Base-by-base conservation (phyloP, 2,329 filamentous ascomycete genomes). In the Botryotinia narcissicola region DNA sequence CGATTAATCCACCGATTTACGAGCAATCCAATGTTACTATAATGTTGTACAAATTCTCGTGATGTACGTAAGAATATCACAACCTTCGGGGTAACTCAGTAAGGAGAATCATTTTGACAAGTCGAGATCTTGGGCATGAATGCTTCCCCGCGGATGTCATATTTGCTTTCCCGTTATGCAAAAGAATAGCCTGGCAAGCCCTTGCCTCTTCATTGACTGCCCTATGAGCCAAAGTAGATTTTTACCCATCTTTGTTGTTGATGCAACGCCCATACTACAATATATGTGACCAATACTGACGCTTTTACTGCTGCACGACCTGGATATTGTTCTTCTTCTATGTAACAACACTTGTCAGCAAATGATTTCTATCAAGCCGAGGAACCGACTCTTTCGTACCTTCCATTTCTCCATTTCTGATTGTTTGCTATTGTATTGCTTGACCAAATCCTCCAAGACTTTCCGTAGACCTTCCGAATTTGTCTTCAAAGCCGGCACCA, bases 361-460 rank as follows among this genome's bases (percentile, higher is more conserved):
- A 66, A 62, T 72, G 18, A 59, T 32, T 46, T 46, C 46, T 18
- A 32, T 32, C 70, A 46, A 40, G 3, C 67, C 64, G n/a, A 62
- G n/a, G 25, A 57, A 42, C 54, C 60, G 69, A 69, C 54, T n/a
- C 54, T 70, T 61, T 81, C 90, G 74, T 84, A 97, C 95, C 93
- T 99, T 99, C 96, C 96, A 99, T 83, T 92, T 95, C 82, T 99
- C 95, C 86, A 99, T 89, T 81, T 99, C 96, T 60, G 94, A 90
- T 83, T 99, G 95, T 84, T 97, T 97, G 46, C 87, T 85, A 86
- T 97, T 97, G 87, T 98, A 98, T 84, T 97, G 94, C 87, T 97
- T 98, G 78, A 98, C 89, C 76, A 99, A 85, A 82, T 98, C 95
- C 76, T 98, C 95, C 72, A 98, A 86, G 44, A 98, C 94, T 84